phyloP scores from a whole-genome alignment of 805 yeast species.

The Citeromyces nyonsensis region DNA sequence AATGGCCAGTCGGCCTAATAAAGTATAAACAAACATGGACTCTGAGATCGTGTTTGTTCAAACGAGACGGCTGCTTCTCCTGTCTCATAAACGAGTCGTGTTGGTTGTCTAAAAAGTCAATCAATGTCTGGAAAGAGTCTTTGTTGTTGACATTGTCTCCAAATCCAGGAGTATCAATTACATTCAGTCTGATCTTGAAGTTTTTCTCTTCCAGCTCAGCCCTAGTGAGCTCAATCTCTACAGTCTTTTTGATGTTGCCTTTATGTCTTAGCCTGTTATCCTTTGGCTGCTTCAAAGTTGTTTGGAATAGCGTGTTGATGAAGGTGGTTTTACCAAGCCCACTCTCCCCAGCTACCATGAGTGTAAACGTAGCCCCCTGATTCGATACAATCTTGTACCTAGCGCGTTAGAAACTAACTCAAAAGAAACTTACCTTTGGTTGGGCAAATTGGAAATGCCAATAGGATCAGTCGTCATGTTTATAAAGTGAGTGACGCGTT shows the following conservation, averaged over 20 bases:
- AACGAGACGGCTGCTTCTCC: conserved; percentile 80
- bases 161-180: conserved; percentile 88
- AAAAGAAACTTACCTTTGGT: conserved; percentile 37
- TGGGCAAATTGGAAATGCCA: conserved; percentile 61
- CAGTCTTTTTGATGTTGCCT: conserved; percentile 51
- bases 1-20: conserved; percentile 83
- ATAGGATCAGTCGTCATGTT: conserved; percentile 27
- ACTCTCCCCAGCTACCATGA: conserved; percentile 84
- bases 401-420: background rate
- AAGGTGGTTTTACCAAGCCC: conserved; percentile 91
- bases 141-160: conserved; percentile 83
- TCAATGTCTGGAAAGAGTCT: conserved; percentile 75
- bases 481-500: too few relatives aligned
- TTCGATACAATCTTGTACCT: conserved; percentile 65
- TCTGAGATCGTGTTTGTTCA: conserved; percentile 55
- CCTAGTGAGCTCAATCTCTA: conserved; percentile 63
- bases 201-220: conserved; percentile 79
- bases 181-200: conserved; percentile 59
- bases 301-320: conserved; percentile 72
- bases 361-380: conserved; percentile 60
- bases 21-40: conserved; percentile 87
- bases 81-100: conserved; percentile 81
- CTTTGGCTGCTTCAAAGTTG: conserved; percentile 45
- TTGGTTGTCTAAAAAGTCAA: conserved; percentile 85
- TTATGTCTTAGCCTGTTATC: conserved; percentile 39